Percentiles rank a stretch among this genome's conserved stretches.
These are phyloP conservation scores for Paecilomyces variotii DNA, from an alignment of 2,329 filamentous ascomycete species.

Conservation along the genomic window DNA sequence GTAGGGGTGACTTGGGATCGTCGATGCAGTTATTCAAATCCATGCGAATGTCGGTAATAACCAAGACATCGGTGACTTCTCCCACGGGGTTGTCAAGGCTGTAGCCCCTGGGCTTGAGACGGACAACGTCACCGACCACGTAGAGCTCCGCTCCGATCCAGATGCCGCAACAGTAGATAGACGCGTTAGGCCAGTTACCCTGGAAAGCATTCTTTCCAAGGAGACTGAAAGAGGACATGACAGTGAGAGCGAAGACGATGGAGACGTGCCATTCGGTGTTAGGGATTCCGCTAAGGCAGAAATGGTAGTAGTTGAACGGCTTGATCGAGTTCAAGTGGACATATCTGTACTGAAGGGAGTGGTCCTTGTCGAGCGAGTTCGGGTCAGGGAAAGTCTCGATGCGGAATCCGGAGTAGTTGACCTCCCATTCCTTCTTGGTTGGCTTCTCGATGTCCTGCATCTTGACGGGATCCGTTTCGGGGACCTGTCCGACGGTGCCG, in stretches of 20 bases:
- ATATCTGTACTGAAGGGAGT: slow-evolving; percentile 48
- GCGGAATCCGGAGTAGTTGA: slow-evolving; percentile 48
- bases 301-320: slow-evolving; percentile 48
- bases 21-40: slow-evolving; percentile 42
- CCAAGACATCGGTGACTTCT: slow-evolving; percentile 44
- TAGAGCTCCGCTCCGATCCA: slow-evolving; percentile 52
- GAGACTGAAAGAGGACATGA: slow-evolving; percentile 46
- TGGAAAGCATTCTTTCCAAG: slow-evolving; percentile 45
- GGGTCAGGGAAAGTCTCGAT: slow-evolving; percentile 50
- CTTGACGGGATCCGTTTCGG: slow-evolving; percentile 31
- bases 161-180: slow-evolving; percentile 46
- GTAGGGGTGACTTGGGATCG: slow-evolving; percentile 38
- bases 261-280: slow-evolving; percentile 44
- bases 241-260: slow-evolving; percentile 45
- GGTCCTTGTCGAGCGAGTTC: slow-evolving; percentile 42
- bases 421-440: slow-evolving; percentile 29
- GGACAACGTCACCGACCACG: slow-evolving; percentile 46
- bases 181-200: slow-evolving; percentile 48
- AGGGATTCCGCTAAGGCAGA: slow-evolving; percentile 37
- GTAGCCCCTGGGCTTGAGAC: slow-evolving; percentile 34
- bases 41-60: slow-evolving; percentile 47
- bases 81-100: slow-evolving; percentile 9
- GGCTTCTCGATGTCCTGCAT: slow-evolving; percentile 41
- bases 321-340: slow-evolving; percentile 46
- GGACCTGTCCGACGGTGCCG: slow-evolving; percentile 47